A percentile compares a stretch with the other conserved stretches of the same genome.
These are phyloP conservation scores for Omphalotus guepiniiformis DNA, from an alignment of 768 basidiomycete genomes.

Conservation along the genomic window DNA sequence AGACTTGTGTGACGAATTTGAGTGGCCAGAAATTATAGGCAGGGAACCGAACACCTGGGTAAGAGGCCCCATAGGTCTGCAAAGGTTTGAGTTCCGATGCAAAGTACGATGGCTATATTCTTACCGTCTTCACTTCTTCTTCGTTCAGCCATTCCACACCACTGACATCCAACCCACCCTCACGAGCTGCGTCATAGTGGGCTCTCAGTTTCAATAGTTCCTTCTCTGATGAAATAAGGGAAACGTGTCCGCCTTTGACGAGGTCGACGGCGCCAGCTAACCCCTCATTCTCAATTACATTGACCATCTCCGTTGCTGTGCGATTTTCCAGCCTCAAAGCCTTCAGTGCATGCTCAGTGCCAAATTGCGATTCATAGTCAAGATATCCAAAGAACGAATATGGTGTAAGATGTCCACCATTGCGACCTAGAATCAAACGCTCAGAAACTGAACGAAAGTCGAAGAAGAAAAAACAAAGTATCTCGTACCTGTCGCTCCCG, in stretches of 20 bases:
- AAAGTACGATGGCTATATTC: conserved; percentile 1
- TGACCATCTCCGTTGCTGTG: conserved; percentile 44
- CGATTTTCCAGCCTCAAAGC: conserved; percentile 55
- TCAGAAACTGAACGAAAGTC: neutral
- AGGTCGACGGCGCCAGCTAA: conserved; percentile 56
- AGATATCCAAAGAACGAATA: conserved; percentile 43
- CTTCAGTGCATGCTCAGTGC: conserved; percentile 50
- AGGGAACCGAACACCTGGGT: conserved; percentile 48
- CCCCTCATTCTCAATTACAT: conserved; percentile 40
- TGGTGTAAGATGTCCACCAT: conserved; percentile 73
- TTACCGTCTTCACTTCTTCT: conserved; percentile 45
- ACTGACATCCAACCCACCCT: conserved; percentile 45
- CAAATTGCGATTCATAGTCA: conserved; percentile 32
- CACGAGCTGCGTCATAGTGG: conserved; percentile 51
- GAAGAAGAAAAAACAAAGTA: neutral
- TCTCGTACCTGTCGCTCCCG: conserved; percentile 69
- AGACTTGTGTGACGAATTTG: conserved; percentile 71
- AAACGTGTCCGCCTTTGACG: conserved; percentile 49
- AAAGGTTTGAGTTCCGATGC: conserved; percentile 7
- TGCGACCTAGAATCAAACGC: conserved; percentile 46
- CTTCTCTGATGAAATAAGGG: conserved; percentile 41
- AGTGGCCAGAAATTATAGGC: conserved; percentile 74
- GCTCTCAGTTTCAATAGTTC: conserved; percentile 33
- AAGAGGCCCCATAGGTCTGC: conserved; percentile 33
- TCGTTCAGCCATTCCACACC: conserved; percentile 41